Conservation (phyloP, 371 early-diverging fungal genomes). For the Rhizopus stolonifer region DNA sequence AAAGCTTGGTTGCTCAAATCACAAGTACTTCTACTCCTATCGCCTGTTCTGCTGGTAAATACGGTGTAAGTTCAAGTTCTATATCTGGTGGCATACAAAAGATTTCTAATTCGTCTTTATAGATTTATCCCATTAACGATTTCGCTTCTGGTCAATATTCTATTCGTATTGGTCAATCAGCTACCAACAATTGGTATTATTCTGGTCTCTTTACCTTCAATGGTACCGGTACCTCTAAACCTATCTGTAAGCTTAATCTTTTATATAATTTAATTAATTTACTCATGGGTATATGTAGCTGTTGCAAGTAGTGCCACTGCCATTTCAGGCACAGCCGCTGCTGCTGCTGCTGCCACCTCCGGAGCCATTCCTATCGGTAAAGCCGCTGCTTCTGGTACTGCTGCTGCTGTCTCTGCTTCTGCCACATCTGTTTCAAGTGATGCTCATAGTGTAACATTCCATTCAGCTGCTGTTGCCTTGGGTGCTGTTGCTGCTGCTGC, state of each 20-base stretch:
- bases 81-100: neutral
- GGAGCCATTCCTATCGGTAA: constrained; percentile 12
- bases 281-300: neutral
- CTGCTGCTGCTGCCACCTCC: constrained; percentile 10
- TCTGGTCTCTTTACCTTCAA: constrained; percentile 43
- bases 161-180: constrained; percentile 47
- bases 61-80: constrained; percentile 22
- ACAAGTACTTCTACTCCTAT: constrained; percentile 25
- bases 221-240: constrained; percentile 39
- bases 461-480: constrained; percentile 33
- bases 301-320: constrained; percentile 13
- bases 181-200: constrained; percentile 36
- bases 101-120: too few species aligned
- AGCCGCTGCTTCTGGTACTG: constrained; percentile 18
- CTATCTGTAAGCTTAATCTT: constrained; percentile 34
- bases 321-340: constrained; percentile 16
- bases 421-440: constrained; percentile 21
- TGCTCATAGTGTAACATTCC: constrained; percentile 13
- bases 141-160: constrained; percentile 48
- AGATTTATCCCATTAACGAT: constrained; percentile 50
- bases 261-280: neutral
- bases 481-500: constrained; percentile 41
- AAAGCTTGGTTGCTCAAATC: constrained; percentile 32
- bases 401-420: constrained; percentile 23
- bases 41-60: constrained; percentile 23